Base-by-base conservation (phyloP, 2,329 filamentous ascomycete genomes). In the Purpureocillium lavendulum region DNA sequence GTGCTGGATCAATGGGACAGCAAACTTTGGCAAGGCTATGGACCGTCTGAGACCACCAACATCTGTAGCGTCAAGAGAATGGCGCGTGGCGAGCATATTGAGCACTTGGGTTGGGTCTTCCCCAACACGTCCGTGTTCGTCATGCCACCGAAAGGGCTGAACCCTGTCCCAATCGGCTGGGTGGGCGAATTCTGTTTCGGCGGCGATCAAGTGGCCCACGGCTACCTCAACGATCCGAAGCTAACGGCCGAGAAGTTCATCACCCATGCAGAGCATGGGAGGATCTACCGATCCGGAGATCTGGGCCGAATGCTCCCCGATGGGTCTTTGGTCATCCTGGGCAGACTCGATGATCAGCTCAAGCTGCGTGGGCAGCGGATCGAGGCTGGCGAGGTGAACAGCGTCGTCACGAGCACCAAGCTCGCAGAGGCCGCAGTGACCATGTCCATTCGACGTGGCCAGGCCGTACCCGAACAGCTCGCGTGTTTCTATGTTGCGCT, bases 141-240 rank as follows among this genome's bases (percentile, higher is more conserved):
- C 2, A 56, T 84, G 13, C 54, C 52, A 14, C 59, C 59, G 0
- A 61, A 61, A 4, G 54, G 62, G 3, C 53, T 79, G 4, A 58
- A 71, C 0, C 52, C 77, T 1, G 63, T 88, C 0, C 86, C 86
- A 0, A 57, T 75, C 7, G 87, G 87, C 3, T 83, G 77, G 45
- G 66, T 87, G 13, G 89, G 89, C 10, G 88, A 95, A 56, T 69
- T 94, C 7, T 94, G 85, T 52, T 92, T 94, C 56, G 87, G 87
- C 12, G 89, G 88, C 10, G 77, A 85, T 36, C 88, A 95, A 60
- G 77, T 95, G 5, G 80, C 78, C 32, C 69, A 73, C 30, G 87
- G 86, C 2, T 94, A 90, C 52, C 67, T 92, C 21, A 77, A 82
- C 41, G 68, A 74, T 57, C 70, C 76, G 0, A 68, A 73, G 4